Evolutionary conservation across 768 basidiomycete species (phyloP), one percentile per base, ranked within the genome.

Genomic region (Leccinum uliginosum): DNA sequence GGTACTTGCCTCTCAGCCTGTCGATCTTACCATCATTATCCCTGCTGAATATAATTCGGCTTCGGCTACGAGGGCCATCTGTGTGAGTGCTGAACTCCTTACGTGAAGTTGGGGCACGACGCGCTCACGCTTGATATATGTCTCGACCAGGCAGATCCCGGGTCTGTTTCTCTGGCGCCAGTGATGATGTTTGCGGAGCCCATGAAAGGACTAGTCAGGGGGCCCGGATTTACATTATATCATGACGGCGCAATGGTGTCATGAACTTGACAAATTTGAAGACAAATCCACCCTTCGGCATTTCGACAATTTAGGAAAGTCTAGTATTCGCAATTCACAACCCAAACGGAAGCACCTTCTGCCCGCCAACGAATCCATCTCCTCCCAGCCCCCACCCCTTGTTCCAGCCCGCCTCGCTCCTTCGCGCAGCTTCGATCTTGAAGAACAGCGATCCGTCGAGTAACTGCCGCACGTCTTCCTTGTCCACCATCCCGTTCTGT

Each of bases 11-110:
- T 46, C 51, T 46, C 15, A 54, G 46, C 24, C 19, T 44, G 21
- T 21, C 44, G 19, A 38, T 27, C 30, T 80, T 77, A 4, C 83
- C 78, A 4, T 78, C 62, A 46, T 81, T 69, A 61, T 83, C 77
- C n/a, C 29, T 75, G 65, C 71, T 44, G 74, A 6, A 74, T 72
- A 55, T 78, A 71, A n/a, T 51, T 74, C 77, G 44, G 75, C 62
- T n/a, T 70, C 68, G 43, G 74, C 65, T 72, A n/a, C 10, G 55
- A 38, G 19, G 8, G 46, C 30, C 27, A 72, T 45, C 82, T 79
- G n/a, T 76, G 64, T 46, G 71, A 75, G 63, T 83, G n/a, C 12
- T 44, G 1, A 17, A 26, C 29, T 35, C 35, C 35, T n/a, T 6
- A 17, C 3, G 23, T 19, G 40, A 6, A 12, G 3, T 11, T 6